These are phyloP conservation scores for Paramecium sonneborni DNA, from an alignment of 73 alveolate genomes.

Conservation along the genomic window DNA sequence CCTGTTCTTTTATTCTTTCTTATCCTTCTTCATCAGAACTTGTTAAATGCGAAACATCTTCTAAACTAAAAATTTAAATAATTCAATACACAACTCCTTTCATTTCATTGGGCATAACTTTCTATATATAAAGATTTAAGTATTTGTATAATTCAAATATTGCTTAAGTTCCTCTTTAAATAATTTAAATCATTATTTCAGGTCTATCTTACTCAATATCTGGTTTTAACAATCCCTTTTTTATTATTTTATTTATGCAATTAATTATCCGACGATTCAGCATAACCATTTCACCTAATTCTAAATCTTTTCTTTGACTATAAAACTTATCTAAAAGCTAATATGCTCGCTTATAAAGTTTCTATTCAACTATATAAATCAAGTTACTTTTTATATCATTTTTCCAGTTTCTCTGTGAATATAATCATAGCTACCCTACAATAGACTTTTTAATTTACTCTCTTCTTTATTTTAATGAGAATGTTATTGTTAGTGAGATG, in stretches of 20 bases:
- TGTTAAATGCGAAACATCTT: slow-evolving; percentile 41
- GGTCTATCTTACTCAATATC: slow-evolving; percentile 45
- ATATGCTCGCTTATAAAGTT: slow-evolving; percentile 29
- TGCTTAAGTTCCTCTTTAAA: slow-evolving; percentile 20
- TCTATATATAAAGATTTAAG: slow-evolving; percentile 2
- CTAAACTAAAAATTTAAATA: background rate
- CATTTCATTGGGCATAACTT: slow-evolving; percentile 43
- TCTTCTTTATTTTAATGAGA: slow-evolving; percentile 37
- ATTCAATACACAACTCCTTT: slow-evolving; percentile 41
- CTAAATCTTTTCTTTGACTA: background rate
- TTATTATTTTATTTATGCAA: slow-evolving; percentile 8
- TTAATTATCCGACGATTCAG: slow-evolving; percentile 20
- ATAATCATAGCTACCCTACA: slow-evolving; percentile 38
- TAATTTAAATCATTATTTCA: background rate
- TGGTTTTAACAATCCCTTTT: slow-evolving; percentile 8
- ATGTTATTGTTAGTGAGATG: background rate
- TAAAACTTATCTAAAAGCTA: slow-evolving; percentile 5
- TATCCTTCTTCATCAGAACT: slow-evolving; percentile 42
- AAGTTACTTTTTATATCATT: slow-evolving; percentile 37
- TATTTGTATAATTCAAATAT: slow-evolving; percentile 49
- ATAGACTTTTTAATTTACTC: background rate
- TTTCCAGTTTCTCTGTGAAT: slow-evolving; percentile 55
- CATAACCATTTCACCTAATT: slow-evolving; percentile 23
- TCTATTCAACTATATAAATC: background rate
- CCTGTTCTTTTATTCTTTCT: slow-evolving; percentile 1